phyloP scores from a whole-genome alignment of 225 moss, liverwort and hornwort species.

The Pseudoscleropodium purum region DNA sequence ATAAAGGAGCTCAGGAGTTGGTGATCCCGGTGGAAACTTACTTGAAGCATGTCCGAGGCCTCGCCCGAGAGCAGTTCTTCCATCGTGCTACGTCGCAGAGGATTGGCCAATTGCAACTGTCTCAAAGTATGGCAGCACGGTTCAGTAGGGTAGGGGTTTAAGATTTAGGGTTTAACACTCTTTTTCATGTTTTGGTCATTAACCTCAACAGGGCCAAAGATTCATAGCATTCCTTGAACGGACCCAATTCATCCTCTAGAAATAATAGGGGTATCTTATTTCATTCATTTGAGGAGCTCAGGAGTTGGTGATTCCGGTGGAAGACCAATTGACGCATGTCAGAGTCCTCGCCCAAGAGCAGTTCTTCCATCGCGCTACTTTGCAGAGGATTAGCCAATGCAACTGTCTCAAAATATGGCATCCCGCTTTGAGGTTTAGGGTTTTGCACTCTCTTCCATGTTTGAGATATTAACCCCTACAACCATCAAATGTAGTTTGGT shows the following conservation, averaged over 20 bases:
- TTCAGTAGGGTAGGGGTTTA: not conserved
- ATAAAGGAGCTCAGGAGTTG: constrained; percentile 70
- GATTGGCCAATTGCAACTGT: constrained; percentile 58
- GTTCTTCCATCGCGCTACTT: constrained; percentile 66
- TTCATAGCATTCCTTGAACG: not conserved
- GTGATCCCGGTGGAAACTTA: constrained; percentile 76
- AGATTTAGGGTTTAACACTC: not conserved
- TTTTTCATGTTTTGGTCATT: not conserved
- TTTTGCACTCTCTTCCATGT: not conserved
- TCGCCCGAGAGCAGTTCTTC: constrained; percentile 79
- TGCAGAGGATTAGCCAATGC: constrained; percentile 54
- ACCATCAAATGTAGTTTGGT: no score
- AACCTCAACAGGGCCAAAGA: no score
- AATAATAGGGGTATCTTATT: not conserved
- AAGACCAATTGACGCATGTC: constrained; percentile 81
- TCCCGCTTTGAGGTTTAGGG: not conserved
- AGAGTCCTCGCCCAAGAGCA: constrained; percentile 79
- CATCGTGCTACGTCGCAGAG: constrained; percentile 66
- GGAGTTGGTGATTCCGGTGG: constrained; percentile 67
- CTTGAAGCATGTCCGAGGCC: constrained; percentile 85
- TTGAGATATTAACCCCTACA: not conserved
- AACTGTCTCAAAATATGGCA: constrained; percentile 65
- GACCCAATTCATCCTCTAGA: not conserved
- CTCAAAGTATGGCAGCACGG: constrained; percentile 54
- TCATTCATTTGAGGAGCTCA: constrained; percentile 32